Base-by-base conservation (phyloP, 768 basidiomycete genomes). In the Calocera cornea region DNA sequence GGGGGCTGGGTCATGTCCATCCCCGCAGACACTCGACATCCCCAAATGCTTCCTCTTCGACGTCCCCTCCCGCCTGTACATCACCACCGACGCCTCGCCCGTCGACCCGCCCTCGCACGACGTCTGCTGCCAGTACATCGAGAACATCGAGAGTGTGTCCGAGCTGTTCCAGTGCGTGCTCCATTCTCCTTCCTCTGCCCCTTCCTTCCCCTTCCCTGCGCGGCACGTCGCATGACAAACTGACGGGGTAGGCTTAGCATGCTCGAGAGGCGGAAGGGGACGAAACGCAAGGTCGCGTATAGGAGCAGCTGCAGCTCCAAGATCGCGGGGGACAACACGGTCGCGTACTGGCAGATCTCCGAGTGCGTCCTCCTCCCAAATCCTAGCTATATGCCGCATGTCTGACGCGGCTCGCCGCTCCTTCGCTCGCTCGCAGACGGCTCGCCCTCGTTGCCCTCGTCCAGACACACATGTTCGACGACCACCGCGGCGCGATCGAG, bases 41-140 rank as follows among this genome's bases (percentile, higher is more conserved):
- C 87, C 91, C 40, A 98, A 98, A 75, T 91, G 93, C 0, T 98
- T 95, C 74, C 78, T 98, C 16, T 97, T 95, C 71, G 95, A 98
- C 73, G 86, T 84, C 19, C 81, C 81, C 2, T 92, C 92, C 27
- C 83, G 91, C 64, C 79, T 97, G 31, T 94, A 95, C 73, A 82
- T 97, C n/a, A 94, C 94, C 12, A 94, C 94, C 12, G 95, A 98
- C 73, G 87, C 88, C 19, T 92, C 90, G 0, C 92, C 94, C 2
- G 90, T 95, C 31, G 94, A 97, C 74, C 83, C 87, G 67, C 86
- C 87, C 2, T 94, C 91, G 0, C 88, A 94, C 73, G 90, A 87
- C 69, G 81, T 95, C 22, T 95, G 92, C 73, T 92, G 89, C 70
- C 93, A 97, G 73, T 97, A 93, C 73, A 80, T 97, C 27, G 86